Conservation (phyloP, 1,284 basidiomycete species). For the Rhodotorula sp. region DNA sequence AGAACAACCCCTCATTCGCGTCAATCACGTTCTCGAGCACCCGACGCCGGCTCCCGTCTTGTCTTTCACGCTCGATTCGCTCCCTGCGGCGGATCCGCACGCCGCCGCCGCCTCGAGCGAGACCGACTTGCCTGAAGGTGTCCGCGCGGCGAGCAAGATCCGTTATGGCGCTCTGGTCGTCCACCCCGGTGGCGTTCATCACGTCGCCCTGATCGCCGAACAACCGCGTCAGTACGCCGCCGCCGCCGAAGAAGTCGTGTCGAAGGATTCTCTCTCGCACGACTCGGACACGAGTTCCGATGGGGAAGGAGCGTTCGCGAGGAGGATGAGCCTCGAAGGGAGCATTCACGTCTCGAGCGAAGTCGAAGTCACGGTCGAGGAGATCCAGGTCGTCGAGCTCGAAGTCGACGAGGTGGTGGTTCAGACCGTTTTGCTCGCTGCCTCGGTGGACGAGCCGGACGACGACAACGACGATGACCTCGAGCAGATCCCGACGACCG, state of each 20-base stretch:
- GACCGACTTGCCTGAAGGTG: background rate
- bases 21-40: slow-evolving; percentile 33
- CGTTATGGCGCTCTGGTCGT: slow-evolving; percentile 3
- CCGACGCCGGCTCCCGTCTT: slow-evolving; percentile 17
- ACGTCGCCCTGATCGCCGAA: slow-evolving; percentile 14
- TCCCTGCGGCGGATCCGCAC: background rate
- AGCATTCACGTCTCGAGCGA: slow-evolving; percentile 29
- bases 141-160: slow-evolving; percentile 4
- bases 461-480: background rate
- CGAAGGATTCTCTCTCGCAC: background rate
- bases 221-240: background rate
- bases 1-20: background rate
- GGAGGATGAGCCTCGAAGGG: slow-evolving; percentile 35
- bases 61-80: slow-evolving; percentile 19
- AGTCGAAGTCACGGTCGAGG: slow-evolving; percentile 27
- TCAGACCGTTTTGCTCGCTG: background rate
- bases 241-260: background rate
- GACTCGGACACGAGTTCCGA: background rate
- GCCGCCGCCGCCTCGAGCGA: background rate
- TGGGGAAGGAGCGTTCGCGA: background rate
- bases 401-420: background rate
- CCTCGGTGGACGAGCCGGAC: background rate
- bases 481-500: background rate
- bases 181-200: slow-evolving; percentile 24
- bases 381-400: slow-evolving; percentile 13